Conservation (phyloP, 2,329 filamentous ascomycete genomes). For the Anthostomella pinea region DNA sequence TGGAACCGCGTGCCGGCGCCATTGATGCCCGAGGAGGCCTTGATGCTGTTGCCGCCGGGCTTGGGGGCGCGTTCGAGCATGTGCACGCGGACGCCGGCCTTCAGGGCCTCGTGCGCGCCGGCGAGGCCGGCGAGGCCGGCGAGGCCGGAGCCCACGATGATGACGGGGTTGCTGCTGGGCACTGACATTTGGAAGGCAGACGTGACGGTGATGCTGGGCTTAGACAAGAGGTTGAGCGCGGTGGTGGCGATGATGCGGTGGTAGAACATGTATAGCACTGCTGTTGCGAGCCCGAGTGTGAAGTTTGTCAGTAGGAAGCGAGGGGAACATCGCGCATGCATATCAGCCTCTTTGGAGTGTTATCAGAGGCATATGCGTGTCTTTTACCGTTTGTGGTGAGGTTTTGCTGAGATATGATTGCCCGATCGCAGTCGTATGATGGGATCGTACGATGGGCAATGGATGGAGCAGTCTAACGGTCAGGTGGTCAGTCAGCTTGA, state of each 20-base stretch:
- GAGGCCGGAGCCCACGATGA: constrained; percentile 64
- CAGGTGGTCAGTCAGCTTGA: no score
- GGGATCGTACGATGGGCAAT: no score
- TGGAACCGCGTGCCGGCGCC: constrained; percentile 60
- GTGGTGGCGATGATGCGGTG: constrained; percentile 10
- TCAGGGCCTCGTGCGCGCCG: constrained; percentile 55
- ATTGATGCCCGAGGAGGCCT: constrained; percentile 66
- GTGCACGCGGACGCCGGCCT: constrained; percentile 48
- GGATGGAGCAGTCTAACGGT: no score
- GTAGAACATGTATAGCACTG: constrained; percentile 22
- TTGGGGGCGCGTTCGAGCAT: constrained; percentile 59
- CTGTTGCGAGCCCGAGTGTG: constrained; percentile 19
- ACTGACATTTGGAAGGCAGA: constrained; percentile 5
- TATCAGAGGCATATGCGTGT: no score
- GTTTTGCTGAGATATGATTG: no score
- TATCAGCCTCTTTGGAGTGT: no score
- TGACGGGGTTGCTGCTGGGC: constrained; percentile 41
- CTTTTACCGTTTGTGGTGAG: no score
- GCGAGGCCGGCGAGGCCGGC: constrained; percentile 63
- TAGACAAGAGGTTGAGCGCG: constrained; percentile 6
- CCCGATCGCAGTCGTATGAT: no score
- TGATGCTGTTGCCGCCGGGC: constrained; percentile 64
- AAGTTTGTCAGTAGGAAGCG: constrained; percentile 17
- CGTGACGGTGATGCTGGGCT: neutral
- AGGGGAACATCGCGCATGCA: constrained; percentile 9